These are phyloP conservation scores for Lactarius sanguifluus DNA, from an alignment of 768 basidiomycete species.

Conservation along the genomic window DNA sequence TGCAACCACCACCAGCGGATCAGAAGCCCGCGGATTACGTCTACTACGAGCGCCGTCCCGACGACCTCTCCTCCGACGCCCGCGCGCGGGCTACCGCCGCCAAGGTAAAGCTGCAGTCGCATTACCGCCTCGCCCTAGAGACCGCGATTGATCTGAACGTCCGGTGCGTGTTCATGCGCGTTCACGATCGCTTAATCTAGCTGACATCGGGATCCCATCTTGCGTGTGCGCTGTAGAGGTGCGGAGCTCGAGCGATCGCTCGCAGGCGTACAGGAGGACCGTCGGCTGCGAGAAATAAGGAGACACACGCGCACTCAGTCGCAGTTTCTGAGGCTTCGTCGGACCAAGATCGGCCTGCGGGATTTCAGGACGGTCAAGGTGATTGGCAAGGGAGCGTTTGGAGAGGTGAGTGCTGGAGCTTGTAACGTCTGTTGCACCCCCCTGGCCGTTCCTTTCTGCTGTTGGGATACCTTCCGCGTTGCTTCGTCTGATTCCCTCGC, in stretches of 20 bases:
- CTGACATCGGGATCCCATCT: background rate
- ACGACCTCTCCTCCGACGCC: conserved; percentile 76
- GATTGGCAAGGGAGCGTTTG: conserved; percentile 99
- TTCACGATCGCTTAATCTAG: background rate
- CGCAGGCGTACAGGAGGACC: conserved; percentile 72
- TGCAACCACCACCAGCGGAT: background rate
- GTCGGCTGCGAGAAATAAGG: conserved; percentile 77
- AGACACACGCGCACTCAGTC: conserved; percentile 65
- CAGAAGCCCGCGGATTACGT: conserved; percentile 75
- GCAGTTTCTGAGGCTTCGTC: conserved; percentile 79
- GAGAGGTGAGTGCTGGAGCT: conserved; percentile 62
- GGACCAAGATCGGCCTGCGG: conserved; percentile 86
- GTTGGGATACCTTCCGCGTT: too few relatives aligned
- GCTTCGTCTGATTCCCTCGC: too few relatives aligned
- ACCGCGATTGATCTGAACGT: conserved; percentile 93
- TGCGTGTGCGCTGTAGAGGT: conserved; percentile 53
- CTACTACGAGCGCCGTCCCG: conserved; percentile 82
- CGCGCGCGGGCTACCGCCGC: conserved; percentile 84
- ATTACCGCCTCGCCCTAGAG: conserved; percentile 95
- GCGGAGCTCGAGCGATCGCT: conserved; percentile 83
- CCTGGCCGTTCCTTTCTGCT: background rate
- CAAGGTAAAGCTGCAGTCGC: conserved; percentile 93
- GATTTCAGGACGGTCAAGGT: conserved; percentile 98
- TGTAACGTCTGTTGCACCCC: background rate
- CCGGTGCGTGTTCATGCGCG: conserved; percentile 49